Evolutionary conservation across 1,139 yeast species (phyloP), one percentile per base, ranked within the genome.

Genomic region (Candida pseudoviswanathii): DNA sequence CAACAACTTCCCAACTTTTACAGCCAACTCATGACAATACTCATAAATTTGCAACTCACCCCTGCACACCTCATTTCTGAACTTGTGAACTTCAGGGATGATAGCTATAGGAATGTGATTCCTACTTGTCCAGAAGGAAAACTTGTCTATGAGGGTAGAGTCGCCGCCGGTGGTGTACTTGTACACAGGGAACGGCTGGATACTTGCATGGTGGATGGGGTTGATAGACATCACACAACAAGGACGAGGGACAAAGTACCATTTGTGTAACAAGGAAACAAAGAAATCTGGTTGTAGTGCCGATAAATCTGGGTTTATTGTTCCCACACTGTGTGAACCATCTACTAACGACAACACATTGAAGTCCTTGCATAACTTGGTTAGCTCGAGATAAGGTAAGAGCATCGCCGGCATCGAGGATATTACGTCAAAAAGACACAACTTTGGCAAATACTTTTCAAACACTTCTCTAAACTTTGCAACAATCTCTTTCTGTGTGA

Each of bases 311-410:
- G 51, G 53, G 21, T 62, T 59, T 7, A 82, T 58, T 46, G 81
- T 66, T 0, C 94, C 94, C 33, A 81, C 71, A 0, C 83, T 79
- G 61, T 87, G 94, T 2, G 94, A 90, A 7, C 87, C 94, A 61
- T 87, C 95, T 27, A 87, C 74, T 39, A 84, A 65, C 2, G 89
- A 81, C 43, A 84, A 56, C 5, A 81, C 79, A 7, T 67, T 65
- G 51, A 80, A 66, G 44, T 78, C 62, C 11, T 67, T 65, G 57
- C 89, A 82, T 44, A 81, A 63, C n/a, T 64, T 54, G 2, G 75
- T 70, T 48, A 86, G 57, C 50, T 71, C 61, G 51, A 75, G 76
- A 64, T 75, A 85, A 0, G 94, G 94, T 37, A 85, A 61, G 27
- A 68, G 60, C 8, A 78, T 77, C 2, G 85, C 86, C 0, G 94